These are phyloP conservation scores for Malassezia brasiliensis DNA, from an alignment of 1,284 basidiomycete genomes.

Conservation along the genomic window DNA sequence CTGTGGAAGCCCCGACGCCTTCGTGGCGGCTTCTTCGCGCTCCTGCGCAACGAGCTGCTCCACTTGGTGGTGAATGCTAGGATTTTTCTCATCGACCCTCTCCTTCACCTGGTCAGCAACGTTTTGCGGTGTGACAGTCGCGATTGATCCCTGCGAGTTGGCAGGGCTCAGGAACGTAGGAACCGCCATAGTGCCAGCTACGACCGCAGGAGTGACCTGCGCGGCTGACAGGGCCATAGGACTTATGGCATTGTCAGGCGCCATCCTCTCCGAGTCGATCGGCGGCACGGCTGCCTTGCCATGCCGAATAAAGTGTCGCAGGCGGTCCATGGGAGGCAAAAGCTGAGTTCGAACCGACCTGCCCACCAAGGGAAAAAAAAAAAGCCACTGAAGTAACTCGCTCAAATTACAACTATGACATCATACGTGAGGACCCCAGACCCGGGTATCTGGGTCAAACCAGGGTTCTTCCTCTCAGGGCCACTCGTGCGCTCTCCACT, in stretches of 20 bases:
- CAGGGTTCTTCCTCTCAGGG: too few species aligned
- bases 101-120: neutral
- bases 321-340: slow-evolving; percentile 23
- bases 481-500: too few species aligned
- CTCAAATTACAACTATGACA: neutral
- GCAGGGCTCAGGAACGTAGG: neutral
- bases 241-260: neutral
- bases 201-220: slow-evolving; percentile 16
- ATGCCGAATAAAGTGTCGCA: slow-evolving; percentile 42
- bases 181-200: slow-evolving; percentile 1
- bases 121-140: neutral
- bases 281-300: slow-evolving; percentile 28
- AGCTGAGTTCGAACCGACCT: neutral
- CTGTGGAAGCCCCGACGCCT: slow-evolving; percentile 1
- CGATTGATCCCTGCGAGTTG: neutral
- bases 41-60: slow-evolving; percentile 3
- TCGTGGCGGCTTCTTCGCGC: slow-evolving; percentile 18
- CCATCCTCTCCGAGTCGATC: neutral
- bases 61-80: neutral
- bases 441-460: too few species aligned
- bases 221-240: neutral
- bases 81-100: neutral
- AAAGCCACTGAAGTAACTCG: neutral
- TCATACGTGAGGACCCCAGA: neutral
- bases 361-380: neutral